phyloP scores from a whole-genome alignment of 345 rosid genomes.

The Pistacia atlantica region DNA sequence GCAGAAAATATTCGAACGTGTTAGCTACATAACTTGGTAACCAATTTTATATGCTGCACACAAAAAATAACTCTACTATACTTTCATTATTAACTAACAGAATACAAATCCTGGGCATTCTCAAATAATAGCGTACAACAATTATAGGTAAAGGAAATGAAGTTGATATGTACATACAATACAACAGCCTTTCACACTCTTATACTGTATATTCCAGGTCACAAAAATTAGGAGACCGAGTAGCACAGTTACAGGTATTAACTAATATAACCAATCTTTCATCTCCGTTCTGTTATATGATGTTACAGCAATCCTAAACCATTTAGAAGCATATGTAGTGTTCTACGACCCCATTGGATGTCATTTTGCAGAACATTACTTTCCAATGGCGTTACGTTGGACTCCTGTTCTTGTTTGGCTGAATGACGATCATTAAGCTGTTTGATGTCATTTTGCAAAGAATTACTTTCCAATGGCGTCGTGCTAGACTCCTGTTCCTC shows the following conservation, averaged over 20 bases:
- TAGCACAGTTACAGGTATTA: constrained; percentile 8
- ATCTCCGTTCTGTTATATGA: neutral
- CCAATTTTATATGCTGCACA: too few relatives aligned
- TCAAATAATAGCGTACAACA: neutral
- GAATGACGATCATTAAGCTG: constrained; percentile 15
- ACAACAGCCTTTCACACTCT: neutral
- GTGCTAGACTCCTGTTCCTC: neutral
- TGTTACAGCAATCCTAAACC: constrained; percentile 51
- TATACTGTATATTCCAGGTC: neutral
- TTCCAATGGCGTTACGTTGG: constrained; percentile 16
- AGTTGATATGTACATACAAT: neutral
- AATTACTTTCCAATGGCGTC: too few relatives aligned
- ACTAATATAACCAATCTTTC: neutral
- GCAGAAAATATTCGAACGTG: too few relatives aligned
- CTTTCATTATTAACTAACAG: neutral
- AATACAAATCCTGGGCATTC: neutral
- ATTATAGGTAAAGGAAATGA: neutral
- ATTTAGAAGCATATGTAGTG: constrained; percentile 54
- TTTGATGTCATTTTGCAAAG: neutral
- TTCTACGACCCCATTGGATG: constrained; percentile 66
- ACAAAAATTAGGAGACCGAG: constrained; percentile 2
- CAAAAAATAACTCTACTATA: neutral
- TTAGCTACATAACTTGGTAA: too few relatives aligned
- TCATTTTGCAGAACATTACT: constrained; percentile 42
- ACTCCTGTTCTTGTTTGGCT: constrained; percentile 31